A percentile compares a stretch with the other conserved stretches of the same genome.
Evolutionary conservation across 495 filamentous ascomycete genomes (phyloP).

Genomic region (Penicillium roqueforti): DNA sequence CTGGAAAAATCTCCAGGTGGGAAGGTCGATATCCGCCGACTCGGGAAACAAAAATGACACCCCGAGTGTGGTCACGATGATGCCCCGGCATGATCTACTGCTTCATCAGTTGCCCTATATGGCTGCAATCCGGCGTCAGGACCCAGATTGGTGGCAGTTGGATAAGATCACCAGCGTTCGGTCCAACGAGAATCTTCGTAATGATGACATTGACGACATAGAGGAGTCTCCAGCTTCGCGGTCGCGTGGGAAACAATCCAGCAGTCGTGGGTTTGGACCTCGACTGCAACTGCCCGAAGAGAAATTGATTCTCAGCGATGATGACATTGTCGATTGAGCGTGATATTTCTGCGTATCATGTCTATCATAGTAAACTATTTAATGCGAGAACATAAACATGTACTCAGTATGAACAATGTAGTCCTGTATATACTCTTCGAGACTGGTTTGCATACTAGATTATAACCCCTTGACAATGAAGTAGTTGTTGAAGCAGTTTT

Average conservation of each 20-base stretch:
- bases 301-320: constrained; percentile 78
- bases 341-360: background rate
- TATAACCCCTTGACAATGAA: no score
- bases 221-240: constrained; percentile 24
- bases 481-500: no score
- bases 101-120: constrained; percentile 85
- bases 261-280: constrained; percentile 10
- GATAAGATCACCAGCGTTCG: constrained; percentile 65
- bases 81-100: constrained; percentile 67
- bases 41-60: constrained; percentile 28
- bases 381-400: background rate
- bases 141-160: constrained; percentile 46
- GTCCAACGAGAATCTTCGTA: constrained; percentile 14
- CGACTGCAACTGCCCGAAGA: constrained; percentile 34
- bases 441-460: no score
- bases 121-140: constrained; percentile 49
- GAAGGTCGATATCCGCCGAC: constrained; percentile 8
- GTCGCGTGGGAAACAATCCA: constrained; percentile 1
- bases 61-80: constrained; percentile 50
- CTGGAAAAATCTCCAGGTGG: constrained; percentile 32
- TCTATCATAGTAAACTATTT: background rate
- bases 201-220: constrained; percentile 46
- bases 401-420: no score
- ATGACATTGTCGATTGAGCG: constrained; percentile 87
- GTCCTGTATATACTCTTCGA: no score